Evolutionary conservation across 2,329 filamentous ascomycete genomes (phyloP).

Genomic region (Pyrenophora tritici-repentis): DNA sequence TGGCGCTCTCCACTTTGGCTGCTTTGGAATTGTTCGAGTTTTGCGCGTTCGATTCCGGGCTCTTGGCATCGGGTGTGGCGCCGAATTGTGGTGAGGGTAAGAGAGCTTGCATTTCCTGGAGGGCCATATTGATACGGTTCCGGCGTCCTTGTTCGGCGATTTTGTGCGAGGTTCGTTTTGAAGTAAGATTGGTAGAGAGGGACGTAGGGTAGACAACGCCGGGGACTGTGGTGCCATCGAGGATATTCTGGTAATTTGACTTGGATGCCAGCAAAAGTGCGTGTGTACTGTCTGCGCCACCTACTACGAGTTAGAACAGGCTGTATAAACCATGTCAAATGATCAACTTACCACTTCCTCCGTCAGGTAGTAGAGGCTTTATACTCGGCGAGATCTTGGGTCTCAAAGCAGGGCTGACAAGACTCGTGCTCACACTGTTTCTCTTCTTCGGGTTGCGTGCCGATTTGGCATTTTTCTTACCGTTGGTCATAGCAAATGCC

Average conservation of each 20-base stretch:
- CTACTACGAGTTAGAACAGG: constrained; percentile 32
- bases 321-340: not conserved
- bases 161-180: constrained; percentile 96
- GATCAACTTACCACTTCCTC: constrained; percentile 54
- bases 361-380: constrained; percentile 81
- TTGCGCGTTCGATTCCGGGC: constrained; percentile 45
- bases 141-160: constrained; percentile 94
- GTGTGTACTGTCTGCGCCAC: constrained; percentile 62
- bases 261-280: constrained; percentile 86
- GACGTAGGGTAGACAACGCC: constrained; percentile 90
- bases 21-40: constrained; percentile 72
- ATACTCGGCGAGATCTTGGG: constrained; percentile 94
- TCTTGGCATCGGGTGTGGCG: constrained; percentile 36
- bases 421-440: constrained; percentile 64
- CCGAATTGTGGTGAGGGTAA: constrained; percentile 64
- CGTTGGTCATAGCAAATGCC: constrained; percentile 32
- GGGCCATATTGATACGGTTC: constrained; percentile 91
- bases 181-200: constrained; percentile 89
- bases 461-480: constrained; percentile 41
- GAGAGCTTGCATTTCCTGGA: constrained; percentile 87
- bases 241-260: constrained; percentile 96
- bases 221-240: constrained; percentile 89
- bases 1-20: constrained; percentile 95
- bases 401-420: constrained; percentile 83
- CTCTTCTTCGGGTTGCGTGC: constrained; percentile 47